Evolutionary conservation across 2,329 filamentous ascomycete species (phyloP), one percentile per base, ranked within the genome.

Genomic region (Colletotrichum aenigma): DNA sequence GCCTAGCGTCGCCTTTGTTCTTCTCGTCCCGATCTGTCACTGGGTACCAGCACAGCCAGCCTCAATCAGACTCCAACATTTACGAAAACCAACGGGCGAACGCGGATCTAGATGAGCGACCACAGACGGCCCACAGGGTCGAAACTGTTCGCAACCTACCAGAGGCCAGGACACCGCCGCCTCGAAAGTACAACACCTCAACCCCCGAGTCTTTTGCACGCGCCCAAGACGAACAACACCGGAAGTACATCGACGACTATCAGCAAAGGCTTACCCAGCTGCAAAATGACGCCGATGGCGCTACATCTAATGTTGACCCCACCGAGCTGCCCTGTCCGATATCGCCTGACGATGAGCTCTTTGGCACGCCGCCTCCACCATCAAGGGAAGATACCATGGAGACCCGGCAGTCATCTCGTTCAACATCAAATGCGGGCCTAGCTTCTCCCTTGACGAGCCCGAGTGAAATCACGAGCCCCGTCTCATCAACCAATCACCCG

Each of bases 391-490:
- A 86, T 38, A 87, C 87, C 2, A 82, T 84, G 69, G 84, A 83
- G 4, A 89, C 89, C 1, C 83, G 84, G 12, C 86, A 88, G 56
- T 91, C 89, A 5, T 88, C 89, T 1, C 89, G 89, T 78, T 88
- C 89, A 1, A 86, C 87, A 4, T 92, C 90, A 0, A 86, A 89
- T 66, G 88, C 86, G 18, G 82, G 83, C 4, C 80, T 89, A 6
- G 86, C 84, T 10, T 90, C 89, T 1, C 89, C 90, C 1, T 79
- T 91, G 30, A 91, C 89, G 2, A 91, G 88, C 78, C 89, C 89
- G 0, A 90, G 89, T 78, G 89, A 91, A 69, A 83, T 87, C 3
- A 84, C 86, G 6, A 90, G 89, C 76, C 89, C 90, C 6, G 82
- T 88, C 7, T 87, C 85, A 24, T 83, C 85, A 4, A 74, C 83